Base-by-base conservation (phyloP, 148 eudicot species). In the Fagopyrum tataricum region DNA sequence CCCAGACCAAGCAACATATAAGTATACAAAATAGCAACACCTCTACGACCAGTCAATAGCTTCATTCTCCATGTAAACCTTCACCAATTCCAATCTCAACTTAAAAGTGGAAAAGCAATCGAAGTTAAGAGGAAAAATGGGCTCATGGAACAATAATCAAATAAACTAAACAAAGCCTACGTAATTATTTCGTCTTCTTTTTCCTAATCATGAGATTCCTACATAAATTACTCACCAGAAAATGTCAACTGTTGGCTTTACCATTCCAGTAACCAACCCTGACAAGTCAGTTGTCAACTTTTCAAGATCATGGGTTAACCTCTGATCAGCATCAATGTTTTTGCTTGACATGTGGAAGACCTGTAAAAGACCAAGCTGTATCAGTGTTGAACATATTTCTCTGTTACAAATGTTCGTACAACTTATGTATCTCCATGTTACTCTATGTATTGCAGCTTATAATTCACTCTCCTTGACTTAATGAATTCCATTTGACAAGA, bases 1-100 rank as follows among this genome's bases (percentile, higher is more conserved):
- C 97, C 98, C 77, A 94, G 93, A 68, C 98, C 98, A 73, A 94
- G 81, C 70, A 94, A 80, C 98, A 94, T 94, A 78, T 94, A 94
- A 40, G 97, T 85, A 86, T 94, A 94, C 73, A 94, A 81, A 75
- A 94, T 84, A 72, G 90, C 82, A 72, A 94, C 93, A 64, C 98
- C 98, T 75, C 98, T 84, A 71, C 79, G 83, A 48, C 98, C 98
- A 44, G 98, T 94, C 79, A 94, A 79, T 73, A 89, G 78, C 85
- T 91, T 91, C 98, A 94, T 94, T 82, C 98, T 91, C 96, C 97
- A 91, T 4, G 98, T 91, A 90, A 94, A 94, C 98, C 98, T 94
- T 82, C 71, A 73, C 66, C 76, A 49, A 12, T 37, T 6, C n/a
- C 51, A 66, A 70, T 52, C 20, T 31, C 46, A 6, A 61, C 51